Conservation (phyloP, 164 flowering plant species). For the Echeveria elegans region DNA sequence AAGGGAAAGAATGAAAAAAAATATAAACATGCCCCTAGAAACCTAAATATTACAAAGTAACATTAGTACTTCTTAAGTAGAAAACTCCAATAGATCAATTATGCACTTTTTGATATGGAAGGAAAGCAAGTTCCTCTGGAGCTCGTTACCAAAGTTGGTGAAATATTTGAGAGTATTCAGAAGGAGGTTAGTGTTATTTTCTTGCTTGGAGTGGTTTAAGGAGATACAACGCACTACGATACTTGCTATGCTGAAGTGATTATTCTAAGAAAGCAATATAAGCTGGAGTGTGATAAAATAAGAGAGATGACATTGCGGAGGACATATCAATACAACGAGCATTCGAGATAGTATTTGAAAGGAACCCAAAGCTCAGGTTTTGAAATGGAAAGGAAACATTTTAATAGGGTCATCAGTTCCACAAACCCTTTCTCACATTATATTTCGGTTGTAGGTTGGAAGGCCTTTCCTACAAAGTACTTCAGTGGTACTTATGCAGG, state of each 20-base stretch:
- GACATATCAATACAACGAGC: conserved; percentile 76
- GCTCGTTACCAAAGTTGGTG: conserved; percentile 66
- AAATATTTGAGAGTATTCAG: conserved; percentile 60
- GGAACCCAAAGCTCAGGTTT: conserved; percentile 79
- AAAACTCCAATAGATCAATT: too few species aligned
- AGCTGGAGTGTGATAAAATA: conserved; percentile 56
- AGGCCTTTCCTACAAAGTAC: conserved; percentile 75
- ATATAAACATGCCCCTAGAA: too few species aligned
- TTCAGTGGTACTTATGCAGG: conserved; percentile 96
- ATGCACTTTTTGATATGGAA: conserved; percentile 81
- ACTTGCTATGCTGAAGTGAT: background rate
- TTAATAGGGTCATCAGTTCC: background rate
- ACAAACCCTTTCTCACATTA: background rate
- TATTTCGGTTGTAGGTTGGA: conserved; percentile 48
- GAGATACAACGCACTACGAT: background rate
- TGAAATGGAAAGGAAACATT: background rate
- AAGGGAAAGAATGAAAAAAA: too few species aligned
- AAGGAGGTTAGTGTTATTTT: conserved; percentile 46
- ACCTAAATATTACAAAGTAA: too few species aligned
- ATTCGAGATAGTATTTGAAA: conserved; percentile 61
- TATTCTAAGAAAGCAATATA: background rate
- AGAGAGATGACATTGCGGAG: conserved; percentile 52
- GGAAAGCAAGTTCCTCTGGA: conserved; percentile 77
- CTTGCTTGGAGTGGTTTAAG: background rate
- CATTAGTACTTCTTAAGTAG: too few species aligned